phyloP scores from a whole-genome alignment of 805 yeast species.

The Ogataea ganodermae region DNA sequence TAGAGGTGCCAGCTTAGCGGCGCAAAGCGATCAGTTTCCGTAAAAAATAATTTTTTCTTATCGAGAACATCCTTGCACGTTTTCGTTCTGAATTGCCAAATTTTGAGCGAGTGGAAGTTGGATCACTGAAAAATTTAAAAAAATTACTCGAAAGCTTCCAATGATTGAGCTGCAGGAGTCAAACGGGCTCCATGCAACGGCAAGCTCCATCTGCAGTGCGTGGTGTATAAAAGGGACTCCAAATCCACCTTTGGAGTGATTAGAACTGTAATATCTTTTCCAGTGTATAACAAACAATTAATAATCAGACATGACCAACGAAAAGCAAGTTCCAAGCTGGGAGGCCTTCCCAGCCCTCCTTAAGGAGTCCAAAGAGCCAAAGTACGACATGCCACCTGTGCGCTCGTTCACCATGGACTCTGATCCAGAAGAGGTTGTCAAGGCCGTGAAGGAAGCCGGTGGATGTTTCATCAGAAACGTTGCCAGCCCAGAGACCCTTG shows the following conservation, averaged over 20 bases:
- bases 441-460: conserved; percentile 26
- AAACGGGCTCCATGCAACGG: no score
- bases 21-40: background rate
- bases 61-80: background rate
- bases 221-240: background rate
- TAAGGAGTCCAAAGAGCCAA: conserved; percentile 10
- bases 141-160: no score
- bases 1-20: background rate
- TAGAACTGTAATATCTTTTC: background rate
- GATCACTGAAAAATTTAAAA: background rate
- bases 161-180: no score
- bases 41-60: background rate
- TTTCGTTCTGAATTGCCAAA: background rate
- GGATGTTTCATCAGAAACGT: conserved; percentile 26
- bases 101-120: background rate
- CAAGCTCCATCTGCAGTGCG: no score
- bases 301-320: conserved; percentile 1
- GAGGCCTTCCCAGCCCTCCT: conserved; percentile 7
- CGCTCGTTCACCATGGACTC: conserved; percentile 8
- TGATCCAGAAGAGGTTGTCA: conserved; percentile 12
- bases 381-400: conserved; percentile 3
- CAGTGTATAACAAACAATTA: background rate
- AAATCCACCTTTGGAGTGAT: no score
- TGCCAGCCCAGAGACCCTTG: conserved; percentile 14
- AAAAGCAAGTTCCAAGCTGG: conserved; percentile 5